Percentiles rank a stretch among this genome's conserved stretches.
phyloP scores from a whole-genome alignment of 768 basidiomycete species.

The Boletus coccyginus region DNA sequence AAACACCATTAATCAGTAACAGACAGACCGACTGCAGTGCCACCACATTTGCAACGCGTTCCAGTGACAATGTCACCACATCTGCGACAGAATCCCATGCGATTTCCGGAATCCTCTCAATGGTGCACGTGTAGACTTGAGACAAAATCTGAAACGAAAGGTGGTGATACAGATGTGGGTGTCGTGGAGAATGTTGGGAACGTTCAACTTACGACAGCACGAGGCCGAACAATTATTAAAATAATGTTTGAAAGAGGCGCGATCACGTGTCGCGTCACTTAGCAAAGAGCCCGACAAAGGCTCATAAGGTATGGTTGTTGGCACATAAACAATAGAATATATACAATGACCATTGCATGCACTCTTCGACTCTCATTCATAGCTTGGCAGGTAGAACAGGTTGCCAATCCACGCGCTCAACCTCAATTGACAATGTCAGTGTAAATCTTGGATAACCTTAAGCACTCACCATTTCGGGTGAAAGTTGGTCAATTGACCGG shows the following conservation, averaged over 20 bases:
- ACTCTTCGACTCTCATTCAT: constrained; percentile 23
- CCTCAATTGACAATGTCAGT: constrained; percentile 32
- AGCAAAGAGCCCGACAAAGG: background rate
- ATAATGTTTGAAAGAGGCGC: background rate
- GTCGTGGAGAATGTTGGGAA: constrained; percentile 3
- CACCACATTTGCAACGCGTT: constrained; percentile 77
- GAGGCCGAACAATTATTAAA: background rate
- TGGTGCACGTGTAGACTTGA: background rate
- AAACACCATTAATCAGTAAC: constrained; percentile 1
- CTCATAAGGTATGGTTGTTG: background rate
- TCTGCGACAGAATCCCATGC: constrained; percentile 82
- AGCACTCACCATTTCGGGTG: constrained; percentile 66
- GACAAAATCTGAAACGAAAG: background rate
- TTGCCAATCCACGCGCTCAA: constrained; percentile 70
- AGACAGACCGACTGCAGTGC: constrained; percentile 69
- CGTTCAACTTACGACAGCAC: constrained; percentile 8
- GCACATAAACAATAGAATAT: background rate
- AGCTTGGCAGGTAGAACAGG: constrained; percentile 30
- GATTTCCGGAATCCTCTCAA: background rate
- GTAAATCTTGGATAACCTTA: background rate
- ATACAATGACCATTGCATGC: background rate
- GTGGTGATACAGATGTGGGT: background rate
- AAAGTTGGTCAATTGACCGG: constrained; percentile 58
- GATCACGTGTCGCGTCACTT: constrained; percentile 19
- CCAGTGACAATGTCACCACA: constrained; percentile 81